Evolutionary conservation across 805 yeast species (phyloP).

Genomic region (Tetrapisispora arboricola): DNA sequence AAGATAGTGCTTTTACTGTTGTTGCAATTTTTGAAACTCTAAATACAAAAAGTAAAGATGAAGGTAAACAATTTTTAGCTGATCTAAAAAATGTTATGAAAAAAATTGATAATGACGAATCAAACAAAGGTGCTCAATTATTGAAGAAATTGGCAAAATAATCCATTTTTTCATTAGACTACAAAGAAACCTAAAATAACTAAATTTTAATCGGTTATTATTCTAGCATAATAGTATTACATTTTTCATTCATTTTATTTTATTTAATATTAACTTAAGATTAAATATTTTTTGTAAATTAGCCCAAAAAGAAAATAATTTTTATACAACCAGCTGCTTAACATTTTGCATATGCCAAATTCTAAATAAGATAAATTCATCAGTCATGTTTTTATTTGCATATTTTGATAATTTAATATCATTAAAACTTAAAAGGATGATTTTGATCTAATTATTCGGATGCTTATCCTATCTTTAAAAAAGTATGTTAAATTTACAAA

Average conservation of each 20-base stretch:
- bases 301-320: no score
- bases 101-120: conserved; percentile 26
- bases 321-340: no score
- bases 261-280: not conserved
- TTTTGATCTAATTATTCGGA: not conserved
- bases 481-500: no score
- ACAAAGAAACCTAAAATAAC: not conserved
- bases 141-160: conserved; percentile 32
- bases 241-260: not conserved
- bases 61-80: conserved; percentile 40
- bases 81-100: conserved; percentile 44
- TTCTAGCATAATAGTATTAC: not conserved
- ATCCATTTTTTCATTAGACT: not conserved
- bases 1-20: conserved; percentile 68
- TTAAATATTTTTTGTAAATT: not conserved
- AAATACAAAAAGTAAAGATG: conserved; percentile 31
- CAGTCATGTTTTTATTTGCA: no score
- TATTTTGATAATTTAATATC: no score
- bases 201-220: not conserved
- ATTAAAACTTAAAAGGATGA: no score
- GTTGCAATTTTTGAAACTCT: conserved; percentile 70
- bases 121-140: conserved; percentile 58
- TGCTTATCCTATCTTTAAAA: not conserved
- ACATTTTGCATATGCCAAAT: no score
- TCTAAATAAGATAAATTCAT: no score